Percentiles rank a stretch among this genome's conserved stretches.
Conservation (phyloP, 1,284 basidiomycete species). For the Trichosporon faecale region DNA sequence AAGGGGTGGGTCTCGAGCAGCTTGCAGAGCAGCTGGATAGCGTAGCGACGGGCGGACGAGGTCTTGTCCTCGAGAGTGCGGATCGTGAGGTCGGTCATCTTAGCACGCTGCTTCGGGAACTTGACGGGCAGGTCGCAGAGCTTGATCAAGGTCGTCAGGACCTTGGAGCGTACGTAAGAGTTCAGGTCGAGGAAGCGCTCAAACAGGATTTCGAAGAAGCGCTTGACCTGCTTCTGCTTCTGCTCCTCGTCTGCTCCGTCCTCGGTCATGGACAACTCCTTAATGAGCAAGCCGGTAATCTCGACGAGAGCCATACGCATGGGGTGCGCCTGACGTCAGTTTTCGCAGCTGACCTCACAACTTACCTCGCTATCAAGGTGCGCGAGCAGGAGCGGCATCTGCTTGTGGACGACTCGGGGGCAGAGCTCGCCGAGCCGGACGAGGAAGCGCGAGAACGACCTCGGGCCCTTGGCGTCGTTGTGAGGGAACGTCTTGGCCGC, state of each 20-base stretch:
- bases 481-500: slow-evolving; percentile 41
- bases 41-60: slow-evolving; percentile 78
- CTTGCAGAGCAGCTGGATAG: slow-evolving; percentile 72
- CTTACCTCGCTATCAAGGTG: slow-evolving; percentile 89
- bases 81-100: slow-evolving; percentile 71
- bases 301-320: slow-evolving; percentile 93
- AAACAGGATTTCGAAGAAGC: slow-evolving; percentile 77
- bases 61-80: slow-evolving; percentile 87
- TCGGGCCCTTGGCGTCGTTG: slow-evolving; percentile 77
- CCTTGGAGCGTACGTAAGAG: slow-evolving; percentile 86
- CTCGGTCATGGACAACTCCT: slow-evolving; percentile 65
- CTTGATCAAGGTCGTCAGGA: slow-evolving; percentile 71
- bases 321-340: slow-evolving; percentile 69
- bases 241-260: slow-evolving; percentile 61
- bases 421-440: slow-evolving; percentile 74
- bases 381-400: slow-evolving; percentile 75
- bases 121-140: slow-evolving; percentile 68
- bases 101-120: slow-evolving; percentile 80
- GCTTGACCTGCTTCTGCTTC: slow-evolving; percentile 75
- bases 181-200: slow-evolving; percentile 85
- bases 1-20: slow-evolving; percentile 89
- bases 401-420: slow-evolving; percentile 84
- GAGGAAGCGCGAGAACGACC: slow-evolving; percentile 81
- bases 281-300: slow-evolving; percentile 75
- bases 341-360: background rate